Evolutionary conservation across 352 stramenopile species (phyloP).

Genomic region (Aphanomyces astaci): DNA sequence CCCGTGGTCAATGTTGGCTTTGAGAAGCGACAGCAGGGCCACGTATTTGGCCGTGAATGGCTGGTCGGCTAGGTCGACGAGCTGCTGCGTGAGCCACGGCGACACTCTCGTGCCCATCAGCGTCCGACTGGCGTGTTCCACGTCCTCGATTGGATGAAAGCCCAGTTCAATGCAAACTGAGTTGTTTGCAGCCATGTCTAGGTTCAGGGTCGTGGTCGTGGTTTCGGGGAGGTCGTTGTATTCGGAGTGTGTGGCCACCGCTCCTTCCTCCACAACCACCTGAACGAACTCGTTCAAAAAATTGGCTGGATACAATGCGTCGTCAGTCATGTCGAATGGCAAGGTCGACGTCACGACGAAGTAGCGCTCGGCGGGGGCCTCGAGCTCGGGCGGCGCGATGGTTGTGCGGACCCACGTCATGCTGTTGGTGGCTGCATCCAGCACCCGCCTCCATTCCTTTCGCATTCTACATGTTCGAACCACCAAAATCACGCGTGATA

Average conservation of each 20-base stretch:
- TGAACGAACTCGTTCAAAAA: too few relatives aligned
- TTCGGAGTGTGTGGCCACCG: neutral
- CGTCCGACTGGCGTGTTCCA: neutral
- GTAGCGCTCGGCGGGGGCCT: too few relatives aligned
- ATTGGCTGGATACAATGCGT: too few relatives aligned
- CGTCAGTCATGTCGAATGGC: too few relatives aligned
- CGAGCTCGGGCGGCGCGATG: too few relatives aligned
- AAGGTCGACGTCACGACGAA: too few relatives aligned
- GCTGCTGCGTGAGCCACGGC: slow-evolving; percentile 1
- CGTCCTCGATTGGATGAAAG: neutral
- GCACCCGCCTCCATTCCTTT: too few relatives aligned
- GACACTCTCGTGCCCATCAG: neutral
- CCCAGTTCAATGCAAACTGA: neutral
- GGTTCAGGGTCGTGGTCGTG: neutral
- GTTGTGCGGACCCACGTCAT: too few relatives aligned
- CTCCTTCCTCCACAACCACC: too few relatives aligned
- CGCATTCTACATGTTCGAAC: too few relatives aligned
- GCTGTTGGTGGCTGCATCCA: too few relatives aligned
- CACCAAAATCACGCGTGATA: too few relatives aligned
- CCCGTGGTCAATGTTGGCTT: neutral
- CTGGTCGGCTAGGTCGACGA: neutral
- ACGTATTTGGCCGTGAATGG: slow-evolving; percentile 12
- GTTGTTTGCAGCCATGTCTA: neutral
- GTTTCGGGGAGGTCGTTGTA: neutral
- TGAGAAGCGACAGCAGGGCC: neutral